Percentiles rank a stretch among this genome's conserved stretches.
Evolutionary conservation across 2,329 filamentous ascomycete genomes (phyloP).

Genomic region (Calonectria pseudoreteaudii): DNA sequence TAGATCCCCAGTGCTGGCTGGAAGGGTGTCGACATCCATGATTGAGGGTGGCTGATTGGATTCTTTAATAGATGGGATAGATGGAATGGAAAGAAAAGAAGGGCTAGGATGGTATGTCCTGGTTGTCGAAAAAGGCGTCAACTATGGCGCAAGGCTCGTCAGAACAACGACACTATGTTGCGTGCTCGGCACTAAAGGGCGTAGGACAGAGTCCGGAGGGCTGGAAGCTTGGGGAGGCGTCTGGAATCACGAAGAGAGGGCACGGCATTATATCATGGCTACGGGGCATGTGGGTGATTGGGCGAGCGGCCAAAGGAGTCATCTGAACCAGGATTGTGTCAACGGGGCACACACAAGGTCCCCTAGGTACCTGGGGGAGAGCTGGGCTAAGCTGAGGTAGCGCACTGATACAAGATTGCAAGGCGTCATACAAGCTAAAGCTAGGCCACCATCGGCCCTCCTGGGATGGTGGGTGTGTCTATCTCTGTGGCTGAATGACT

Average conservation of each 20-base stretch:
- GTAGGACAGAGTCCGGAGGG: slow-evolving; percentile 1
- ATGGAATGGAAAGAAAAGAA: neutral
- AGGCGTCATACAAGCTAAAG: neutral
- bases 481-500: slow-evolving; percentile 9
- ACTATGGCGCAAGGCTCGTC: slow-evolving; percentile 36
- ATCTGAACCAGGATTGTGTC: slow-evolving; percentile 40
- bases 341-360: slow-evolving; percentile 7
- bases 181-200: slow-evolving; percentile 40
- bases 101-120: slow-evolving; percentile 15
- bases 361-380: slow-evolving; percentile 2
- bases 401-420: slow-evolving; percentile 7
- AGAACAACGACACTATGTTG: slow-evolving; percentile 26
- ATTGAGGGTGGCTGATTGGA: neutral
- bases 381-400: slow-evolving; percentile 5
- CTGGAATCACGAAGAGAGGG: slow-evolving; percentile 35
- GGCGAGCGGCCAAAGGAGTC: slow-evolving; percentile 36
- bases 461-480: neutral
- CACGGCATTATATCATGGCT: slow-evolving; percentile 37
- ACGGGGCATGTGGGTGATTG: slow-evolving; percentile 29
- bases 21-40: slow-evolving; percentile 35
- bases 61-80: slow-evolving; percentile 6
- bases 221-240: slow-evolving; percentile 35
- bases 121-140: slow-evolving; percentile 35
- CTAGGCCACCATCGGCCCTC: slow-evolving; percentile 18
- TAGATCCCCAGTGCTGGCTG: slow-evolving; percentile 38